phyloP scores from a whole-genome alignment of 768 basidiomycete genomes.

The Coprinopsis sp. region DNA sequence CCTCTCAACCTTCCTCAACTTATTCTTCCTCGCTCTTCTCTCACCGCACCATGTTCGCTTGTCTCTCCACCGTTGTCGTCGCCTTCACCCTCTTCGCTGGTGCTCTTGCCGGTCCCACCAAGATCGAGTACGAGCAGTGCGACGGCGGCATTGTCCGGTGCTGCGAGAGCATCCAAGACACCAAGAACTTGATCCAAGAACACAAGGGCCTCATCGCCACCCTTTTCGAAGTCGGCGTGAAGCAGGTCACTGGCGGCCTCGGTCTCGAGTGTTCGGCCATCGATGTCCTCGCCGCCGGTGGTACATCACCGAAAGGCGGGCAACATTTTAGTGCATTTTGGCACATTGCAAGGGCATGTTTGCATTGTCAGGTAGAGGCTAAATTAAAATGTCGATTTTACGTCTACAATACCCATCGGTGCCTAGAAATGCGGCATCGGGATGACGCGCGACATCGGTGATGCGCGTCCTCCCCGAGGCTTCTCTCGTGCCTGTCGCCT shows the following conservation, averaged over 20 bases:
- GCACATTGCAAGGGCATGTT: no score
- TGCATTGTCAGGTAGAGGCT: no score
- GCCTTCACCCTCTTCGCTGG: no score
- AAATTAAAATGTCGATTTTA: no score
- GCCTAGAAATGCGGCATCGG: no score
- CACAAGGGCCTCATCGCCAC: background rate
- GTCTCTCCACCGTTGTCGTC: background rate
- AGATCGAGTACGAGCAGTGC: constrained; percentile 2
- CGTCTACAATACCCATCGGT: no score
- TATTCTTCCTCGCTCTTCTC: no score
- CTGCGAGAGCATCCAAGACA: background rate
- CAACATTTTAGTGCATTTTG: no score
- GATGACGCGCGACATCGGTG: background rate
- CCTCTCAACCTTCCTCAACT: no score
- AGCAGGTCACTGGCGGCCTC: background rate
- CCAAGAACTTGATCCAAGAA: background rate
- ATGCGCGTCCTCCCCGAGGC: no score
- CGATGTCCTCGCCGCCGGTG: background rate
- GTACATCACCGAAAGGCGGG: background rate
- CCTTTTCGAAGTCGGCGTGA: background rate
- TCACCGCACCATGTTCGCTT: constrained; percentile 3
- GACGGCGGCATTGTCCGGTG: constrained; percentile 1
- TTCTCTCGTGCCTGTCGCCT: no score
- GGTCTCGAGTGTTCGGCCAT: background rate
- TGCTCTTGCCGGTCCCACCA: background rate